Percentiles rank a stretch among this genome's conserved stretches.
Evolutionary conservation across 768 basidiomycete genomes (phyloP).

Genomic region (Lentinula sp.): DNA sequence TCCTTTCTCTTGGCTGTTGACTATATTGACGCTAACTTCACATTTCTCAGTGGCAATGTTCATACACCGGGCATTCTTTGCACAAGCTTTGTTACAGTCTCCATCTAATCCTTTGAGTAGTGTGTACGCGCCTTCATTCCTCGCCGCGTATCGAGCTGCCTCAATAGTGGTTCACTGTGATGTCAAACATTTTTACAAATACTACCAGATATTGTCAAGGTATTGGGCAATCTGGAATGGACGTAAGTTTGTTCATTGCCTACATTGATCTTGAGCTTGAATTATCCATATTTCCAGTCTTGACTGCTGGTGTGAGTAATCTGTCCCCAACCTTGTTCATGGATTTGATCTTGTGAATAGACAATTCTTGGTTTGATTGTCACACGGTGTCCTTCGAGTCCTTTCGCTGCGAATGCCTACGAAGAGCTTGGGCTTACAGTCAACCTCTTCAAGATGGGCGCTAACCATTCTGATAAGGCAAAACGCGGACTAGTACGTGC

Average conservation of each 20-base stretch:
- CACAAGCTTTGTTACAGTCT: constrained; percentile 35
- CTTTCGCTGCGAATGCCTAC: neutral
- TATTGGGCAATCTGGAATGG: neutral
- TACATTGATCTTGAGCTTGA: too few species aligned
- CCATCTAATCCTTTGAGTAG: constrained; percentile 39
- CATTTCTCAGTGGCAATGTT: constrained; percentile 32
- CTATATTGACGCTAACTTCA: constrained; percentile 1
- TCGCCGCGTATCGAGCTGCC: constrained; percentile 41
- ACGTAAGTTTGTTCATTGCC: neutral
- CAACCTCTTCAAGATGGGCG: neutral
- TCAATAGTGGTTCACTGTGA: constrained; percentile 12
- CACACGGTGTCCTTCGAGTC: neutral
- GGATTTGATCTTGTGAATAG: neutral
- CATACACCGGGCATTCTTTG: constrained; percentile 41
- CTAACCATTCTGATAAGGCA: neutral
- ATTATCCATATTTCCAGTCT: neutral
- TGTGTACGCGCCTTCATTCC: constrained; percentile 41
- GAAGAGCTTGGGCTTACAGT: neutral
- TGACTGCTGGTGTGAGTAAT: neutral
- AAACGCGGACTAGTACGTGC: neutral
- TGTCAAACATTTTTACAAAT: neutral
- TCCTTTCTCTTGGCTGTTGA: neutral
- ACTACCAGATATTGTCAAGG: neutral
- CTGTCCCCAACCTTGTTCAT: neutral
- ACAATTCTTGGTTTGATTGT: neutral